These are phyloP conservation scores for Zasmidium citrigriseum DNA, from an alignment of 2,329 filamentous ascomycete genomes.

Conservation along the genomic window DNA sequence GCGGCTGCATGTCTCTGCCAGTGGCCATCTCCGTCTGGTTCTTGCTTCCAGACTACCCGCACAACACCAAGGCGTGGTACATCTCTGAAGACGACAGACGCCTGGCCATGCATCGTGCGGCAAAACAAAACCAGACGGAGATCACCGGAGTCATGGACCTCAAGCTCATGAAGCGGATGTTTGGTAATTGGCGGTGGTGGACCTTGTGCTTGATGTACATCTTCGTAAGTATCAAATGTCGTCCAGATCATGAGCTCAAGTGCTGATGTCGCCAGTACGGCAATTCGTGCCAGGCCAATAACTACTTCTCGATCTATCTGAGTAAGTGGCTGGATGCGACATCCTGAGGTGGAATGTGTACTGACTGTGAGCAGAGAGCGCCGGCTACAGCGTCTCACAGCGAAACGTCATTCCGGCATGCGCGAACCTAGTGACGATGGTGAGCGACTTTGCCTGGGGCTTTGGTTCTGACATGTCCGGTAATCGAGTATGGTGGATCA, in stretches of 20 bases:
- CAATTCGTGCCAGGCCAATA: conserved; percentile 12
- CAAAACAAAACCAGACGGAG: conserved; percentile 9
- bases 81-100: conserved; percentile 12
- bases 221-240: not conserved
- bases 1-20: conserved; percentile 14
- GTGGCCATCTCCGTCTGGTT: conserved; percentile 10
- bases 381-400: conserved; percentile 18
- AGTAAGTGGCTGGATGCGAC: not conserved
- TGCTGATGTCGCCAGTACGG: conserved; percentile 5
- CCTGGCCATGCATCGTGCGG: conserved; percentile 8
- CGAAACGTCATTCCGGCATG: conserved; percentile 15
- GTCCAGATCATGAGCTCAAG: not conserved
- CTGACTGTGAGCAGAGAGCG: conserved; percentile 4
- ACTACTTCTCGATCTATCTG: conserved; percentile 12
- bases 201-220: conserved; percentile 9
- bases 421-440: conserved; percentile 15
- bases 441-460: conserved; percentile 12
- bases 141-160: conserved; percentile 9
- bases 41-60: conserved; percentile 14
- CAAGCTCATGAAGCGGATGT: conserved; percentile 14
- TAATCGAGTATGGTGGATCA: conserved; percentile 10
- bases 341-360: not conserved
- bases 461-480: conserved; percentile 12
- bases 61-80: conserved; percentile 16
- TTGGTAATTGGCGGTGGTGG: conserved; percentile 12